These are phyloP conservation scores for Colletotrichum phormii DNA, from an alignment of 2,329 filamentous ascomycete genomes.

Conservation along the genomic window DNA sequence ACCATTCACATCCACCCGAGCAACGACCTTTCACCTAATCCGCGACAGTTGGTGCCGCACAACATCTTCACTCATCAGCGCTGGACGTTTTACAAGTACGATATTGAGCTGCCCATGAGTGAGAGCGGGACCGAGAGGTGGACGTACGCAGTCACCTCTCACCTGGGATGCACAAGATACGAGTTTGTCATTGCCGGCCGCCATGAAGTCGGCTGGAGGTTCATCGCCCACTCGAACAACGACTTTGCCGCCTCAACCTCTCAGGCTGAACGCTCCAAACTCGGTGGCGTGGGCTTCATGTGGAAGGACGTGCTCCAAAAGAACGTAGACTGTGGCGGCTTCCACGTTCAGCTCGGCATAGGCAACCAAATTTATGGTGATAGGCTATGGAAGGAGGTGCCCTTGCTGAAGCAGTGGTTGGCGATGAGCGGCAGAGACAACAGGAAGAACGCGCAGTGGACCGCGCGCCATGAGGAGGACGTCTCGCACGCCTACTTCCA, in stretches of 20 bases:
- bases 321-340: slow-evolving; percentile 95
- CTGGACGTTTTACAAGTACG: slow-evolving; percentile 97
- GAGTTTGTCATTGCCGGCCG: slow-evolving; percentile 95
- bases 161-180: slow-evolving; percentile 96
- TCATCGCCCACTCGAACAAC: slow-evolving; percentile 95
- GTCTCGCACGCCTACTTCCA: slow-evolving; percentile 98
- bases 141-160: slow-evolving; percentile 98
- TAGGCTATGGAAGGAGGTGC: slow-evolving; percentile 95
- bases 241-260: slow-evolving; percentile 92
- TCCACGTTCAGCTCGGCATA: slow-evolving; percentile 91
- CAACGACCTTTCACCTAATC: slow-evolving; percentile 90
- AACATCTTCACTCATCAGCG: slow-evolving; percentile 90
- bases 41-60: slow-evolving; percentile 83
- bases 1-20: slow-evolving; percentile 97
- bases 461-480: slow-evolving; percentile 93
- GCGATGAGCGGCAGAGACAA: slow-evolving; percentile 93
- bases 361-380: slow-evolving; percentile 97
- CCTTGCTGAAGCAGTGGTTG: slow-evolving; percentile 93
- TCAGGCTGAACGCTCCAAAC: slow-evolving; percentile 83
- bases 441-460: slow-evolving; percentile 91
- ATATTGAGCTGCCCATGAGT: slow-evolving; percentile 89
- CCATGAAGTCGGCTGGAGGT: slow-evolving; percentile 92
- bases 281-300: slow-evolving; percentile 94
- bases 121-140: slow-evolving; percentile 85
- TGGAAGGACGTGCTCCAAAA: slow-evolving; percentile 99